Conservation (phyloP, 495 filamentous ascomycete species). For the Opeltia flavorubescens region DNA sequence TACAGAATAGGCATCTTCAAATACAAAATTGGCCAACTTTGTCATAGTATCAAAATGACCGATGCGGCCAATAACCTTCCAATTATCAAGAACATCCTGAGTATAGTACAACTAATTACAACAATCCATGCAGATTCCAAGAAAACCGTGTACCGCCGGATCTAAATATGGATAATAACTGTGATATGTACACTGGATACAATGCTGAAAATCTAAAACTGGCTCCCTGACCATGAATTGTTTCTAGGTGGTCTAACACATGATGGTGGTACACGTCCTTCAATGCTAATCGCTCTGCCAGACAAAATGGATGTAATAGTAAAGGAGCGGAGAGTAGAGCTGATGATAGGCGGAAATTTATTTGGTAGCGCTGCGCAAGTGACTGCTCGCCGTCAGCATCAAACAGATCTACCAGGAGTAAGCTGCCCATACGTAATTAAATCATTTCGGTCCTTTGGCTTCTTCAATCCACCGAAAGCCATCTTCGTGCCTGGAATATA, state of each 20-base stretch:
- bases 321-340: slow-evolving; percentile 9
- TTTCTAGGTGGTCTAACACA: slow-evolving; percentile 3
- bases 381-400: slow-evolving; percentile 8
- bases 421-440: slow-evolving; percentile 73
- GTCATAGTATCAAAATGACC: no score
- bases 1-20: no score
- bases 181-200: not conserved
- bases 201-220: not conserved
- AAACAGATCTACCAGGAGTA: not conserved
- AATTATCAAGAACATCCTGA: no score
- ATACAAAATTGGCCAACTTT: no score
- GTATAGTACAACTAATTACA: no score
- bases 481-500: slow-evolving; percentile 99
- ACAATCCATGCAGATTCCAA: no score
- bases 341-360: slow-evolving; percentile 10
- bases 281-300: not conserved
- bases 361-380: slow-evolving; percentile 20
- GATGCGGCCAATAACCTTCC: no score
- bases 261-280: not conserved
- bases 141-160: no score
- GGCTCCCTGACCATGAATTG: not conserved
- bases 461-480: slow-evolving; percentile 99
- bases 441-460: slow-evolving; percentile 98
- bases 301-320: not conserved
- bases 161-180: not conserved